phyloP scores from a whole-genome alignment of 2,329 filamentous ascomycete genomes.

The Colletotrichum eremochloae region DNA sequence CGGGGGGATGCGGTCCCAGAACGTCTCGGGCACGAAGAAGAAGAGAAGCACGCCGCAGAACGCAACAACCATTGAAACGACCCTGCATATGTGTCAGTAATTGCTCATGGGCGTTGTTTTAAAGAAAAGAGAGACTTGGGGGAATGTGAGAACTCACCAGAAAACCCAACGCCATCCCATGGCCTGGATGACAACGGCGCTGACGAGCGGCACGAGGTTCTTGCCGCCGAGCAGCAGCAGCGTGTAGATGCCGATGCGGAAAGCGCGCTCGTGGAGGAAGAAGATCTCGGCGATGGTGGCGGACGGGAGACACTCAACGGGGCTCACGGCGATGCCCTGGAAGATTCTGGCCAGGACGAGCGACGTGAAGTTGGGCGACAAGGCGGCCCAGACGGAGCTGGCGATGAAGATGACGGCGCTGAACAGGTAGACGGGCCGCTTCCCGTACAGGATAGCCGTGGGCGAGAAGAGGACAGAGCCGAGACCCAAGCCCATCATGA shows the following conservation, averaged over 20 bases:
- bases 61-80: constrained; percentile 84
- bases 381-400: constrained; percentile 85
- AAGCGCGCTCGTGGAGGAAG: constrained; percentile 94
- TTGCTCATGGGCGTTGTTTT: background rate
- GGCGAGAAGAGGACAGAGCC: constrained; percentile 89
- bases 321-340: constrained; percentile 88
- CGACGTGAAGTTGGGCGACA: constrained; percentile 84
- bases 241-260: constrained; percentile 93
- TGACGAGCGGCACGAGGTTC: constrained; percentile 89
- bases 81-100: constrained; percentile 64
- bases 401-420: constrained; percentile 82
- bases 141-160: constrained; percentile 66
- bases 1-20: constrained; percentile 87
- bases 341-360: constrained; percentile 86
- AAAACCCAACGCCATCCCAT: constrained; percentile 93
- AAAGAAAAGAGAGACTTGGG: no score
- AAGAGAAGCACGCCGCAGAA: constrained; percentile 81
- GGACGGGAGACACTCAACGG: constrained; percentile 91
- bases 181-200: constrained; percentile 83
- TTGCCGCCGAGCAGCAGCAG: constrained; percentile 90
- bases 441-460: constrained; percentile 91
- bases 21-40: constrained; percentile 93
- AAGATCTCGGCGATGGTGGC: constrained; percentile 97
- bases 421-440: constrained; percentile 88
- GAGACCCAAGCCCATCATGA: constrained; percentile 92